A percentile compares a stretch with the other conserved stretches of the same genome.
These are phyloP conservation scores for Xylaria arbuscula DNA, from an alignment of 2,329 filamentous ascomycete species.

Conservation along the genomic window DNA sequence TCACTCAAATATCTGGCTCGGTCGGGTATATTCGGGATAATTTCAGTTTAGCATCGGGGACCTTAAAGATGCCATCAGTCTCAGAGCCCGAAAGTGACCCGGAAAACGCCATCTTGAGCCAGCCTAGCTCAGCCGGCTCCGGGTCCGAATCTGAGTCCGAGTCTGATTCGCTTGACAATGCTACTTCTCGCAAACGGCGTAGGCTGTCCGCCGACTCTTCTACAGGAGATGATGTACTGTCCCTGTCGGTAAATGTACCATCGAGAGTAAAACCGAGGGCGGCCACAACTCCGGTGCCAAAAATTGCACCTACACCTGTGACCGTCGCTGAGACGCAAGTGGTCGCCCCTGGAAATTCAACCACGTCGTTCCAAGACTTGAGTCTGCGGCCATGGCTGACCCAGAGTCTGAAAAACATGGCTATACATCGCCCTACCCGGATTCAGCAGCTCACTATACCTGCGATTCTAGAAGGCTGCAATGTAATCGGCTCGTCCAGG, in stretches of 20 bases:
- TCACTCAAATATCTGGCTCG: constrained; percentile 4
- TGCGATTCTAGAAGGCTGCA: constrained; percentile 87
- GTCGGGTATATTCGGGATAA: constrained; percentile 6
- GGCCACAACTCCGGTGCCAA: constrained; percentile 9
- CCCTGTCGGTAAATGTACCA: constrained; percentile 61
- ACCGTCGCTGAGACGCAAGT: constrained; percentile 59
- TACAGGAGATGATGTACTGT: constrained; percentile 50
- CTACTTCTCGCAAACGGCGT: constrained; percentile 53
- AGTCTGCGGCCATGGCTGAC: constrained; percentile 88
- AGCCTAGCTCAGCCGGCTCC: constrained; percentile 43
- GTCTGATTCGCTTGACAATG: constrained; percentile 57
- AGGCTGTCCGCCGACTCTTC: constrained; percentile 48
- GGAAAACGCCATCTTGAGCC: constrained; percentile 40
- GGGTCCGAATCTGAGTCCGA: constrained; percentile 42
- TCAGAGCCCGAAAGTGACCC: constrained; percentile 40
- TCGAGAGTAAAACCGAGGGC: constrained; percentile 63
- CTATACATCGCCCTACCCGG: constrained; percentile 87
- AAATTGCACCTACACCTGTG: constrained; percentile 45
- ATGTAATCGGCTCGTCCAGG: constrained; percentile 83
- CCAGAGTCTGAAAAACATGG: constrained; percentile 77
- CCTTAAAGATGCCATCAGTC: constrained; percentile 28
- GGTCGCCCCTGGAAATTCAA: constrained; percentile 63
- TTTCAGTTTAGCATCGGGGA: constrained; percentile 4
- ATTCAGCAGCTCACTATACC: constrained; percentile 96
- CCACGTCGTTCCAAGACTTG: constrained; percentile 77